Conservation (phyloP, 1,284 basidiomycete genomes). For the Ustilago tritici region DNA sequence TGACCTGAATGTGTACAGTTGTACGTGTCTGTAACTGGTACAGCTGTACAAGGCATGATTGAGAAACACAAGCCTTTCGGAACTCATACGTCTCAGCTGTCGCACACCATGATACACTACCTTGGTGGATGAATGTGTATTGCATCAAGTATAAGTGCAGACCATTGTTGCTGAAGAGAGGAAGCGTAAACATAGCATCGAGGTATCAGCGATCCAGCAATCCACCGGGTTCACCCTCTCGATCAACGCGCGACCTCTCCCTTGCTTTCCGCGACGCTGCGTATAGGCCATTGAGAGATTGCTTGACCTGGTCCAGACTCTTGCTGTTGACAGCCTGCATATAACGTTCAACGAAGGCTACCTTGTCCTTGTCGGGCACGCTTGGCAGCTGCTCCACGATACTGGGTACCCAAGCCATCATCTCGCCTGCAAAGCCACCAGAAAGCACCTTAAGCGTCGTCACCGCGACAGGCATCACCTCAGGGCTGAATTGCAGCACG, state of each 20-base stretch:
- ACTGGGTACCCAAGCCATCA: conserved; percentile 79
- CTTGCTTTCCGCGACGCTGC: conserved; percentile 59
- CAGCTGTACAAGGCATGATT: neutral
- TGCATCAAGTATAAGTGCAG: neutral
- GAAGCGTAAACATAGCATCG: neutral
- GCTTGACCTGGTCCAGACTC: conserved; percentile 53
- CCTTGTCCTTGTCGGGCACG: conserved; percentile 79
- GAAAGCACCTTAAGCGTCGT: conserved; percentile 82
- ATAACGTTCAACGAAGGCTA: conserved; percentile 76
- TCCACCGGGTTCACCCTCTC: conserved; percentile 21
- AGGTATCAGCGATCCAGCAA: conserved; percentile 34
- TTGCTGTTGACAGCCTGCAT: conserved; percentile 23
- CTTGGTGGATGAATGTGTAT: neutral
- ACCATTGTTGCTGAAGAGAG: neutral
- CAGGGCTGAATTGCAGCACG: conserved; percentile 82
- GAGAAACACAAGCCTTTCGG: neutral
- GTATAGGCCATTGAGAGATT: conserved; percentile 52
- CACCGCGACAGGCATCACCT: conserved; percentile 80
- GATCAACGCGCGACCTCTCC: conserved; percentile 47
- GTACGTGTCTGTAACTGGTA: too few relatives aligned
- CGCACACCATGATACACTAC: neutral
- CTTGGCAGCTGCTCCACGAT: conserved; percentile 80
- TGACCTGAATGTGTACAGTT: neutral
- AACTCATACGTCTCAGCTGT: neutral
- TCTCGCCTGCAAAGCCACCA: conserved; percentile 76